Conservation (phyloP, 768 basidiomycete genomes). For the Mycena rebaudengoi region DNA sequence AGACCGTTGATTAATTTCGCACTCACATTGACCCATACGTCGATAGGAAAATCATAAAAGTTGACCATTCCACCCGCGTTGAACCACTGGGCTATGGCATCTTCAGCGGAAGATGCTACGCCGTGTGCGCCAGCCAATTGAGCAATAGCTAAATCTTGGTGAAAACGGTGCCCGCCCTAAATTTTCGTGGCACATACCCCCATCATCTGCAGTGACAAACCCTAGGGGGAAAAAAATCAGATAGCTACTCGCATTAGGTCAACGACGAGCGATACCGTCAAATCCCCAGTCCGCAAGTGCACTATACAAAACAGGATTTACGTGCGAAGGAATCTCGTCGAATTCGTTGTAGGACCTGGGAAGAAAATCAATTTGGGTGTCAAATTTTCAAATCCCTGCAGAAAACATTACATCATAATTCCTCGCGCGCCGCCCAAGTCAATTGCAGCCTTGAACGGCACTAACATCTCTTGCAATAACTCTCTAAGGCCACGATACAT, state of each 20-base stretch:
- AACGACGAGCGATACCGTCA: slow-evolving; percentile 22
- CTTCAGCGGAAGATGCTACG: slow-evolving; percentile 31
- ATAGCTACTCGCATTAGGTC: not conserved
- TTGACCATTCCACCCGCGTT: slow-evolving; percentile 36
- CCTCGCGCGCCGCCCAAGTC: slow-evolving; percentile 33
- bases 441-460: slow-evolving; percentile 35
- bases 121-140: slow-evolving; percentile 27
- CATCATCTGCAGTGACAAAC: slow-evolving; percentile 30
- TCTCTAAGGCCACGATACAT: slow-evolving; percentile 31
- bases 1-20: not conserved
- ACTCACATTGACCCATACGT: slow-evolving; percentile 30
- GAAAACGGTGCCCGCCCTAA: not conserved
- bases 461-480: slow-evolving; percentile 34
- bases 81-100: slow-evolving; percentile 36
- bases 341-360: slow-evolving; percentile 36
- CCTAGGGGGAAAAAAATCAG: slow-evolving; percentile 10
- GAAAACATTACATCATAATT: slow-evolving; percentile 35
- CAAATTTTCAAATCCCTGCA: not conserved
- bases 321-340: slow-evolving; percentile 32
- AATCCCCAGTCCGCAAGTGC: slow-evolving; percentile 37
- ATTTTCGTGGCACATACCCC: slow-evolving; percentile 16
- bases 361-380: not conserved
- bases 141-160: too few species aligned
- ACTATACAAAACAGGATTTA: slow-evolving; percentile 32
- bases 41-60: slow-evolving; percentile 32